Evolutionary conservation across 345 rosid species (phyloP).

Genomic region (Kernera saxatilis): DNA sequence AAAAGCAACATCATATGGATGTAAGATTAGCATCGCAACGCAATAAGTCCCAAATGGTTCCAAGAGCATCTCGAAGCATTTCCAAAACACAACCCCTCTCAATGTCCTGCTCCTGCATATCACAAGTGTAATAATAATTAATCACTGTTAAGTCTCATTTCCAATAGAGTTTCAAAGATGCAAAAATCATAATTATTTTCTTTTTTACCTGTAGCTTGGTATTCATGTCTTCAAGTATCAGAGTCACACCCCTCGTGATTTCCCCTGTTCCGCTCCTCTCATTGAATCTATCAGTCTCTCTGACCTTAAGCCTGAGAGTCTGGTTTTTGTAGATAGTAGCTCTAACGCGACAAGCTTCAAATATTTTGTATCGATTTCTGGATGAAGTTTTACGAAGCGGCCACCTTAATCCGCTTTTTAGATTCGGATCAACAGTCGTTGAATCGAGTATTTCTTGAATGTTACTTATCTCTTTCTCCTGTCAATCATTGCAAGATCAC

Average conservation of each 20-base stretch:
- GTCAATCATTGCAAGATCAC: background rate
- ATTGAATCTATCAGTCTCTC: constrained; percentile 47
- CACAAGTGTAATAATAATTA: background rate
- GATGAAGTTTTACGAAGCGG: constrained; percentile 36
- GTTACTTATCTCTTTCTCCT: constrained; percentile 51
- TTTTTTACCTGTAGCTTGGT: constrained; percentile 27
- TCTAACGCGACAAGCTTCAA: constrained; percentile 43
- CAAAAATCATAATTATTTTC: background rate
- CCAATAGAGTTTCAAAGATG: background rate
- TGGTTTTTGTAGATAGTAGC: constrained; percentile 30
- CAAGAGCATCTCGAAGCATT: constrained; percentile 9
- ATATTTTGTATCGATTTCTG: constrained; percentile 35
- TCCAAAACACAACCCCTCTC: background rate
- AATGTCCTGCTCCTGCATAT: constrained; percentile 4
- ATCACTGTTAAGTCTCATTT: background rate
- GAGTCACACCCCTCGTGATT: constrained; percentile 24
- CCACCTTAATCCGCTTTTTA: constrained; percentile 63
- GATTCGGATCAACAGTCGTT: constrained; percentile 44
- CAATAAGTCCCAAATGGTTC: constrained; percentile 17
- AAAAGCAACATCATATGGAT: background rate
- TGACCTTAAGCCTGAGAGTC: constrained; percentile 37
- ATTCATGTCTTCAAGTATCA: constrained; percentile 45
- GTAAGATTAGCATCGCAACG: background rate
- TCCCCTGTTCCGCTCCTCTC: constrained; percentile 35
- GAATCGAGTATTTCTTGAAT: constrained; percentile 37